Evolutionary conservation across 106 monocot genomes (phyloP).

Genomic region (Platanthera guangdongensis): DNA sequence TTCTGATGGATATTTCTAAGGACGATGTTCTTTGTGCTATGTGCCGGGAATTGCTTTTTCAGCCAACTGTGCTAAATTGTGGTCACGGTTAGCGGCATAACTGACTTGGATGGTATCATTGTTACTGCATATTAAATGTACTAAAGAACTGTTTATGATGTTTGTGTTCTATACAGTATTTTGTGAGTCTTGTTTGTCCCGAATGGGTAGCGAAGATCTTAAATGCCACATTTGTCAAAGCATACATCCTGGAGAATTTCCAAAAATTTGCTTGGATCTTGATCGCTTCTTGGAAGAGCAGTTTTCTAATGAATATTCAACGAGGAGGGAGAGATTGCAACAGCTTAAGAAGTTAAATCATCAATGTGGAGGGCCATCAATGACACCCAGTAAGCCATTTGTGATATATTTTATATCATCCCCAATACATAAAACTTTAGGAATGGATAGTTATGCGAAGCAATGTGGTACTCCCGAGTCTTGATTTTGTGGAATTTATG

Average conservation of each 20-base stretch:
- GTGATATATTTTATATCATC: background rate
- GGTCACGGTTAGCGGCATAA: conserved; percentile 12
- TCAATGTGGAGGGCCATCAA: conserved; percentile 17
- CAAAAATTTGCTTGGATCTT: conserved; percentile 55
- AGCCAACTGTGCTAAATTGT: conserved; percentile 18
- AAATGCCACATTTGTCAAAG: conserved; percentile 42
- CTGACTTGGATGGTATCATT: background rate
- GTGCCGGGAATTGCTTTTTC: conserved; percentile 15
- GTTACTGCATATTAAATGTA: background rate
- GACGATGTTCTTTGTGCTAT: conserved; percentile 12
- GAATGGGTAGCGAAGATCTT: conserved; percentile 14
- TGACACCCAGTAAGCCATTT: conserved; percentile 28
- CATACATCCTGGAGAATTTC: conserved; percentile 44
- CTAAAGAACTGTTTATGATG: background rate
- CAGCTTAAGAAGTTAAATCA: conserved; percentile 9
- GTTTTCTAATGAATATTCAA: conserved; percentile 44
- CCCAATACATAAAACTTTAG: background rate
- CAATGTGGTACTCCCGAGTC: background rate
- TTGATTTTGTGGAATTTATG: background rate
- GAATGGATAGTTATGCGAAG: background rate
- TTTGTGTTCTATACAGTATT: conserved; percentile 26
- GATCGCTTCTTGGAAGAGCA: conserved; percentile 53
- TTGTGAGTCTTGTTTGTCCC: conserved; percentile 38
- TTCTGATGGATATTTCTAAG: conserved; percentile 3
- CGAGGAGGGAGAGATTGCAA: conserved; percentile 19